Evolutionary conservation across 768 basidiomycete species (phyloP).

Genomic region (Lepiota venenata): DNA sequence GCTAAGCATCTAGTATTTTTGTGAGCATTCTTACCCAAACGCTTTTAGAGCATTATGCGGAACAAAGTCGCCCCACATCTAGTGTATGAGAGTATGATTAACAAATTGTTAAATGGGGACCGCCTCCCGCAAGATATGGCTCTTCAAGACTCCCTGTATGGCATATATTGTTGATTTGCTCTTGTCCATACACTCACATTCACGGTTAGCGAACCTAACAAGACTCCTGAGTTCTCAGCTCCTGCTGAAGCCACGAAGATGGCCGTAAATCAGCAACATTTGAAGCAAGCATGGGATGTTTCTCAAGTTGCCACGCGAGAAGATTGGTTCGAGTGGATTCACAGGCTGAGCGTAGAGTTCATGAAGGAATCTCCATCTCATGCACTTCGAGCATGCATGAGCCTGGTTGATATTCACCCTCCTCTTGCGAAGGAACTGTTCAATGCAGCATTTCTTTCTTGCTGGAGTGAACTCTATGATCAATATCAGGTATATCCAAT

Average conservation of each 20-base stretch:
- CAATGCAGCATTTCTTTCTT: conserved; percentile 97
- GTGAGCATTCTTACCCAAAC: neutral
- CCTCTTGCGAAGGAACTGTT: conserved; percentile 93
- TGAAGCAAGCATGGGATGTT: conserved; percentile 96
- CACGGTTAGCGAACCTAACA: conserved; percentile 50
- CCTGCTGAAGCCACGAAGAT: conserved; percentile 86
- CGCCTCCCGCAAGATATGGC: conserved; percentile 83
- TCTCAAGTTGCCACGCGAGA: conserved; percentile 71
- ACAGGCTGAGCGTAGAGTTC: conserved; percentile 87
- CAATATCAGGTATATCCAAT: conserved; percentile 78
- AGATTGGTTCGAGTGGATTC: conserved; percentile 97
- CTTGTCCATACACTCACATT: conserved; percentile 22
- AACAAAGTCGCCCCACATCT: conserved; percentile 72
- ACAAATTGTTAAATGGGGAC: conserved; percentile 89
- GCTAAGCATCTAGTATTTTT: neutral
- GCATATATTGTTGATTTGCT: conserved; percentile 5
- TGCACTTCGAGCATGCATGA: conserved; percentile 96
- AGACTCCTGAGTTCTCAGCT: conserved; percentile 70
- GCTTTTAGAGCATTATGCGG: conserved; percentile 62
- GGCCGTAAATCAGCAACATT: conserved; percentile 93
- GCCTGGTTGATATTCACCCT: conserved; percentile 85
- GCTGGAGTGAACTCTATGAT: conserved; percentile 95
- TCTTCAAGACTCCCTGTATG: conserved; percentile 64
- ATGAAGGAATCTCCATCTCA: conserved; percentile 99
- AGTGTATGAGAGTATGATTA: conserved; percentile 84